Percentiles rank a stretch among this genome's conserved stretches.
Conservation (phyloP, 352 stramenopile species). For the Globisporangium takayamanum region DNA sequence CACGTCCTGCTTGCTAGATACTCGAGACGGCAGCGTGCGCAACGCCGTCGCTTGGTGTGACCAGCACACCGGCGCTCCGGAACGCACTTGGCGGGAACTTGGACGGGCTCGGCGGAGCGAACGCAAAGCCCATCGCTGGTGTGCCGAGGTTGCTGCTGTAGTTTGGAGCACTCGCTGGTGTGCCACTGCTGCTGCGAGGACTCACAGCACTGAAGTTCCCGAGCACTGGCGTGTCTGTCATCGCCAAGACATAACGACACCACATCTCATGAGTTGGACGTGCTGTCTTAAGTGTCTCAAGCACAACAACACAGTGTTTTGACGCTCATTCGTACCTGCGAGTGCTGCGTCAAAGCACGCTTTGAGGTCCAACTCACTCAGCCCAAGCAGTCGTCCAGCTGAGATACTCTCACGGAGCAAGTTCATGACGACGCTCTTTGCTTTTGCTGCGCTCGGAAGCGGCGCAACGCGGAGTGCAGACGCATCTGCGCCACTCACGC, state of each 20-base stretch:
- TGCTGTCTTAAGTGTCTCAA: too few relatives aligned
- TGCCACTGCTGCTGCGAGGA: not conserved
- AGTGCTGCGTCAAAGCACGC: conserved; percentile 23
- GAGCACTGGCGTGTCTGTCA: not conserved
- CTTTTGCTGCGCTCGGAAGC: conserved; percentile 8
- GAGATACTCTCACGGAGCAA: conserved; percentile 28
- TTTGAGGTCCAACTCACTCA: conserved; percentile 23
- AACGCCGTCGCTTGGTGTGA: not conserved
- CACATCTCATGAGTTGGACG: too few relatives aligned
- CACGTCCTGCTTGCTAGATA: not conserved
- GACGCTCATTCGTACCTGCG: conserved; percentile 4
- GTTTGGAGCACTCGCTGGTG: not conserved
- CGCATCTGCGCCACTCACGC: not conserved
- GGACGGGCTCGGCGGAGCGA: conserved; percentile 23
- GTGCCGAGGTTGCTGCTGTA: not conserved
- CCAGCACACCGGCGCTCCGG: conserved; percentile 12
- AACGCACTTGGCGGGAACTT: conserved; percentile 33
- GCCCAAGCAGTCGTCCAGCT: conserved; percentile 26
- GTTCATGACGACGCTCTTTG: conserved; percentile 22
- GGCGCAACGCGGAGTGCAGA: not conserved
- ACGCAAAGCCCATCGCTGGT: conserved; percentile 7
- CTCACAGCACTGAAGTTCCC: not conserved
- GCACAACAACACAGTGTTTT: not conserved
- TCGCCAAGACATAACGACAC: not conserved
- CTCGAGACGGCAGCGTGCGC: conserved; percentile 8